Base-by-base conservation (phyloP, 176 grass and related monocot genomes). In the Avena atlantica region DNA sequence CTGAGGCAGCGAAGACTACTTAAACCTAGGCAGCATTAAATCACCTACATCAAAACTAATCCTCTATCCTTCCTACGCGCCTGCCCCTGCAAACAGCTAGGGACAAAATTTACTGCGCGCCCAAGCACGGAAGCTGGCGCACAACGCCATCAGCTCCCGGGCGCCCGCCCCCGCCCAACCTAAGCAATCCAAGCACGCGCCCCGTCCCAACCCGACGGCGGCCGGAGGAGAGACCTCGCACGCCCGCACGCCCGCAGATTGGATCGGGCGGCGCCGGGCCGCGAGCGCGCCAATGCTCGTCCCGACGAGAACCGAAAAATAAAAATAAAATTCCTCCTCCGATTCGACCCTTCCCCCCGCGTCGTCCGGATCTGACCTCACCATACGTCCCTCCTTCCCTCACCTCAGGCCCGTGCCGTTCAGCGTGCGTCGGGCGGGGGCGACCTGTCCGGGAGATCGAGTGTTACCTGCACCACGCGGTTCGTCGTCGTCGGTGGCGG, bases 221-320 rank as follows among this genome's bases (percentile, higher is more conserved):
- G 45, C 45, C 45, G 78, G 50, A 57, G 67, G 49, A 47, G n/a
- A 51, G 44, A 51, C 58, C 44, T 23, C 3, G 57, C 20, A 36
- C 6, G 23, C 6, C 0, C 42, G 70, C 12, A 50, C 69, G 68
- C 13, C 6, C 0, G 49, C 13, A 6, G 27, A 56, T 42, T 57
- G 47, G 88, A 89, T 89, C 68, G 59, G 20, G 78, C 34, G 86
- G 42, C 6, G 68, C 83, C 49, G 59, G 19, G 20, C 86, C 79
- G 31, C 68, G 49, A 7, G 65, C 56, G 34, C 74, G 36, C 16
- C 74, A 87, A 84, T 90, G 89, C 89, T 40, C 85, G 23, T 66
- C 80, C 78, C 55, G 55, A 57, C 55, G 6, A 58, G 56, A 24
- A 87, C 17, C 50, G 24, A 4, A 7, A 2, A 36, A 67, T 9